Conservation (phyloP, 495 filamentous ascomycete genomes). For the Aspergillus biplanus region DNA sequence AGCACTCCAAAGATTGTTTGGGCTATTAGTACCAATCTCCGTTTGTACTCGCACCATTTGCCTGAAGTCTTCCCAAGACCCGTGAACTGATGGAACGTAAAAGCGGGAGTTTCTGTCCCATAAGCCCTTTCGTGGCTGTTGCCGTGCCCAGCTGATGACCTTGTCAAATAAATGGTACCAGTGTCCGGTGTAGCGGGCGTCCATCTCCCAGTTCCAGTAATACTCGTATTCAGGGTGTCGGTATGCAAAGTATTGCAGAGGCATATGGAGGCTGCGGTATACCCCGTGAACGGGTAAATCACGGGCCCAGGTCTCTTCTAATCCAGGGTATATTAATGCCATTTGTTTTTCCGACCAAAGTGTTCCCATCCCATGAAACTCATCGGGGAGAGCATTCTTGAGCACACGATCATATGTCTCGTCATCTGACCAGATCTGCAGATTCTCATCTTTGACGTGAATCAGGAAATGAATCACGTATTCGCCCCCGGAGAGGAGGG, state of each 20-base stretch:
- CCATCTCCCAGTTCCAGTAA: constrained; percentile 99
- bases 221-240: constrained; percentile 92
- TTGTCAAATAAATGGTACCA: constrained; percentile 87
- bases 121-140: constrained; percentile 85
- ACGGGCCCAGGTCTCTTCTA: constrained; percentile 72
- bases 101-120: constrained; percentile 95
- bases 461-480: constrained; percentile 67
- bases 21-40: constrained; percentile 74
- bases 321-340: constrained; percentile 79
- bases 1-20: constrained; percentile 71
- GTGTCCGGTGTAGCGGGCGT: constrained; percentile 94
- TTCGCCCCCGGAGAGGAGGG: constrained; percentile 64
- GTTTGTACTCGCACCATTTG: constrained; percentile 91
- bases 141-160: constrained; percentile 71
- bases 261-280: constrained; percentile 90
- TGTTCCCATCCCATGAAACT: constrained; percentile 86
- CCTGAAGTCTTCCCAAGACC: constrained; percentile 88
- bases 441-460: constrained; percentile 67
- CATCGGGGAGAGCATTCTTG: constrained; percentile 71
- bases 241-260: constrained; percentile 89
- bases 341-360: constrained; percentile 95
- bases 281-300: constrained; percentile 85
- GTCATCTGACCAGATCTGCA: constrained; percentile 69
- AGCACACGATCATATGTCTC: constrained; percentile 66
- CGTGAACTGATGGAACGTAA: constrained; percentile 87